Base-by-base conservation (phyloP, 208 protist species). In the Crithidia expoeki region DNA sequence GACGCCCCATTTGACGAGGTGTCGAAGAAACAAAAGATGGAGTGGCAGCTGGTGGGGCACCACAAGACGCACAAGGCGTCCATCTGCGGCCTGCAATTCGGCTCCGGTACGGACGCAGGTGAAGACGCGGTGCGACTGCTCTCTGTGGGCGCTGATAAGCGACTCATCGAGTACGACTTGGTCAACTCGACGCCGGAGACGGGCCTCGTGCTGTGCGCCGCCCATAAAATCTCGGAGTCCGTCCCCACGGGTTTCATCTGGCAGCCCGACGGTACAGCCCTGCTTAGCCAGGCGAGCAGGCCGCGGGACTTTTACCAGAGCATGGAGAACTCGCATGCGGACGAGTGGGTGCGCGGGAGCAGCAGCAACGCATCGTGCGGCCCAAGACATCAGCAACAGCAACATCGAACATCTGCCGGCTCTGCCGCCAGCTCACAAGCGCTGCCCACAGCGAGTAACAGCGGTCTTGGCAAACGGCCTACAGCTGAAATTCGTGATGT, bases 151-250 rank as follows among this genome's bases (percentile, higher is more conserved):
- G 89, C 94, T 17, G 97, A 98, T 77, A 90, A 96, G 72, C 72
- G 85, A 10, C 76, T 98, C 12, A 94, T 98, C 53, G 95, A 98
- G 84, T 98, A 98, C 76, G 94, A 98, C 75, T 61, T 98, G 28
- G 72, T 88, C 16, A 82, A 95, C 61, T 96, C 90, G 21, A 81
- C 86, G 38, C 81, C 96, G 11, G 85, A 93, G 66, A 88, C 64
- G 16, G 97, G 97, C 46, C 66, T 98, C 14, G 72, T 89, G 71
- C 60, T 98, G 58, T 81, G 89, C 23, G 86, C 74, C 2, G 88
- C 90, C 11, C 88, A 96, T 69, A 88, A 90, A 59, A 96, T 98
- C 63, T 95, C 95, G 79, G 85, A 84, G 25, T 68, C 92, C 4
- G 44, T 88, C 14, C 97, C 97, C 12, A 98, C 95, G 1, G 94